Conservation (phyloP, 2,329 filamentous ascomycete genomes). For the Microascus cirrosus region DNA sequence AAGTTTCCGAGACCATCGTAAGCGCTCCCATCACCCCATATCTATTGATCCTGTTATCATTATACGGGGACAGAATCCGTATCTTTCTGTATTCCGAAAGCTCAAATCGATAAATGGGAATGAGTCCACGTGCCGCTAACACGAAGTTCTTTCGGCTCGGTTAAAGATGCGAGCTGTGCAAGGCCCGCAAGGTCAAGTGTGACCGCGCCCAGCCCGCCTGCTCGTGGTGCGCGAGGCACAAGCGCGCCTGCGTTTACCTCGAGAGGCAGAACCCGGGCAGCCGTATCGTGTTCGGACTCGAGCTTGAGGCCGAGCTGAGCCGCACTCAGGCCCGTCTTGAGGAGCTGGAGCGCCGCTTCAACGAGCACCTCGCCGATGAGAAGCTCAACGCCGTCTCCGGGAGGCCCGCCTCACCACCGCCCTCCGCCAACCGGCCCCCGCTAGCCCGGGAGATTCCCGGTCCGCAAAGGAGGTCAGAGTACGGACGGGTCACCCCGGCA, state of each 20-base stretch:
- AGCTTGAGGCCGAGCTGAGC: slow-evolving; percentile 45
- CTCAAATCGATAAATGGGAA: neutral
- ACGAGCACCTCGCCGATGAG: slow-evolving; percentile 26
- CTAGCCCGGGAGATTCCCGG: neutral
- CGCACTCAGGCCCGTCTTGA: slow-evolving; percentile 36
- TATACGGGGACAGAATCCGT: neutral
- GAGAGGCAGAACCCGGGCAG: slow-evolving; percentile 61
- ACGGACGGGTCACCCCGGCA: neutral
- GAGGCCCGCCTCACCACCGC: neutral
- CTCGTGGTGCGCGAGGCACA: slow-evolving; percentile 60
- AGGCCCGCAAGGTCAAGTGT: slow-evolving; percentile 32
- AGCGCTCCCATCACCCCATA: slow-evolving; percentile 8
- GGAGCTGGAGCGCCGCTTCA: slow-evolving; percentile 27
- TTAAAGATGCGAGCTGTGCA: slow-evolving; percentile 29
- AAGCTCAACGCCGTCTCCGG: slow-evolving; percentile 9
- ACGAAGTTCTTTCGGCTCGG: neutral
- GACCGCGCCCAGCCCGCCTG: slow-evolving; percentile 50
- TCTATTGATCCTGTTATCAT: neutral
- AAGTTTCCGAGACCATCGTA: slow-evolving; percentile 29
- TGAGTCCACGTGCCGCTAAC: neutral
- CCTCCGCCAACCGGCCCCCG: neutral
- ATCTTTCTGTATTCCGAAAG: neutral
- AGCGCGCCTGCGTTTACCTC: slow-evolving; percentile 55
- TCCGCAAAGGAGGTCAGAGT: neutral
- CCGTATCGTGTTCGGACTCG: slow-evolving; percentile 49